phyloP scores from a whole-genome alignment of 495 filamentous ascomycete species.

The Extremus antarcticus region DNA sequence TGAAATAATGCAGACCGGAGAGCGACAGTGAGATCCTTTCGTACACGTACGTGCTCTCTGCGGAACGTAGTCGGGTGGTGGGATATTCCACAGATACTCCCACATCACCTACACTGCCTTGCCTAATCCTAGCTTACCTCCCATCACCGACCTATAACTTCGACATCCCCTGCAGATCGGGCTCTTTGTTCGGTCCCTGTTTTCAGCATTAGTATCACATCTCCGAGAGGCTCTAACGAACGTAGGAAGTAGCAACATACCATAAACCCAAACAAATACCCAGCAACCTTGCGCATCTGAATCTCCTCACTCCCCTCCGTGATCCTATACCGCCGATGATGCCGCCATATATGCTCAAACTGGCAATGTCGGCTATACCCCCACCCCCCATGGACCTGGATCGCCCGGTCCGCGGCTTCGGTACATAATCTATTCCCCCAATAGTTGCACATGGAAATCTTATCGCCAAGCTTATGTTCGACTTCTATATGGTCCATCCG shows the following conservation, averaged over 20 bases:
- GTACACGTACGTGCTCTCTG: no score
- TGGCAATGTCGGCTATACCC: slow-evolving; percentile 30
- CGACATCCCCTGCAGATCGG: background rate
- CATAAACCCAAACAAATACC: slow-evolving; percentile 28
- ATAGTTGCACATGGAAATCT: slow-evolving; percentile 55
- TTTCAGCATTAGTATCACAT: background rate
- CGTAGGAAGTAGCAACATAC: background rate
- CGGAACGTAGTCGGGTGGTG: no score
- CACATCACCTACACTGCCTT: no score
- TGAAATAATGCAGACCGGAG: no score
- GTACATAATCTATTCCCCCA: slow-evolving; percentile 49
- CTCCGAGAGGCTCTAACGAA: background rate
- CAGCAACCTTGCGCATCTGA: slow-evolving; percentile 35
- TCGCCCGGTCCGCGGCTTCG: slow-evolving; percentile 49
- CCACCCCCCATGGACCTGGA: slow-evolving; percentile 47
- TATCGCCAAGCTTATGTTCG: slow-evolving; percentile 42
- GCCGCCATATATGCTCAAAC: slow-evolving; percentile 36
- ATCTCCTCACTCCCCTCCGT: slow-evolving; percentile 36
- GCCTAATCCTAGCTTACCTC: no score
- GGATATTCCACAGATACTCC: no score
- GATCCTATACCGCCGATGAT: slow-evolving; percentile 33
- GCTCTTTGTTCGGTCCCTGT: background rate
- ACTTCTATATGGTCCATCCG: slow-evolving; percentile 40
- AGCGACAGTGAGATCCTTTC: no score
- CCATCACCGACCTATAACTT: background rate